Percentiles rank a stretch among this genome's conserved stretches.
phyloP scores from a whole-genome alignment of 75 land plant species.

The Pinus albicaulis region DNA sequence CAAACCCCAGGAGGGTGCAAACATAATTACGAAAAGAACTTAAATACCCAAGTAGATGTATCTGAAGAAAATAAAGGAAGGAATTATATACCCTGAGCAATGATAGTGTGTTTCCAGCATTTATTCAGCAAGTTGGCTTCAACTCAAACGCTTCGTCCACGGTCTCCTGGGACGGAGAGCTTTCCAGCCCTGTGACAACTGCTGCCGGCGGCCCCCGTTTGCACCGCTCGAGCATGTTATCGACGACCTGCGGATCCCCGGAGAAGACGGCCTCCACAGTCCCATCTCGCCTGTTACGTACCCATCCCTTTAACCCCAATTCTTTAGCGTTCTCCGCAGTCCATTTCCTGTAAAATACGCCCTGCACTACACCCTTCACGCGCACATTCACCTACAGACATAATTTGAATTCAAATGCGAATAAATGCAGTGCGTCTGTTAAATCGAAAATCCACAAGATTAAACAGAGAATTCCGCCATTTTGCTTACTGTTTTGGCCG shows the following conservation, averaged over 20 bases:
- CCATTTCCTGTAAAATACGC: conserved; percentile 93
- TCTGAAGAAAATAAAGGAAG: too few relatives aligned
- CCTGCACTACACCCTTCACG: conserved; percentile 85
- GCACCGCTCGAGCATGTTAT: conserved; percentile 66
- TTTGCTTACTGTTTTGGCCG: too few relatives aligned
- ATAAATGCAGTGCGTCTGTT: too few relatives aligned
- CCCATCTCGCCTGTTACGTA: conserved; percentile 83
- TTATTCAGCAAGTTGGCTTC: conserved; percentile 30
- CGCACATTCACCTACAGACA: conserved; percentile 57
- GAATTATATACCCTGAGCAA: too few relatives aligned
- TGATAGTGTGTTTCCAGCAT: too few relatives aligned
- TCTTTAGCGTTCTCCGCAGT: conserved; percentile 67
- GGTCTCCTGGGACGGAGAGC: conserved; percentile 39
- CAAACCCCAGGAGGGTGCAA: too few relatives aligned
- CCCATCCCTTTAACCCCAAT: conserved; percentile 83
- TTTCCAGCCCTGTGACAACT: conserved; percentile 52
- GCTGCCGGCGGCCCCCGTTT: conserved; percentile 66
- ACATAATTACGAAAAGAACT: too few relatives aligned
- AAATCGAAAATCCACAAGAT: too few relatives aligned
- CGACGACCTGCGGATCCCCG: conserved; percentile 53
- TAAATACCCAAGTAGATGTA: too few relatives aligned
- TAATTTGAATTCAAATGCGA: not conserved
- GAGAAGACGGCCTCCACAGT: conserved; percentile 92
- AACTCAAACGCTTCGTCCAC: conserved; percentile 44
- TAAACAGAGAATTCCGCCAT: too few relatives aligned